Evolutionary conservation across 306 rosid genomes (phyloP), one percentile per base, ranked within the genome.

Genomic region (Herpetospermum pedunculosum): DNA sequence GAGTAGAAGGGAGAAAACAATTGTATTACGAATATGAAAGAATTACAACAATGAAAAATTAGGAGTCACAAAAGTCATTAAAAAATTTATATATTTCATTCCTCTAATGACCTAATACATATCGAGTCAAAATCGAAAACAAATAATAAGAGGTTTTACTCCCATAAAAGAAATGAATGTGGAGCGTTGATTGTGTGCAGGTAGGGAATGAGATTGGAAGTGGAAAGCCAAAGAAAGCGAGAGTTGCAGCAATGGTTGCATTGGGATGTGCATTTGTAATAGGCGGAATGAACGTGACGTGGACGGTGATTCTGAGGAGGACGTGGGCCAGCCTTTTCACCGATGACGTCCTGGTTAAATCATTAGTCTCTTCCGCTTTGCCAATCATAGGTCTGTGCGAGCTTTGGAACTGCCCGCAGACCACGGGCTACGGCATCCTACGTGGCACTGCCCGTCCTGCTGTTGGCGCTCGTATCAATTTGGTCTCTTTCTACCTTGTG

Each of bases 161-260:
- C n/a, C n/a, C n/a, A n/a, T n/a, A n/a, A n/a, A n/a, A n/a, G n/a
- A n/a, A n/a, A n/a, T n/a, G n/a, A n/a, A n/a, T n/a, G n/a, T n/a
- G n/a, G n/a, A n/a, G n/a, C n/a, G n/a, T n/a, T n/a, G n/a, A n/a
- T n/a, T n/a, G n/a, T n/a, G n/a, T n/a, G n/a, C n/a, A 94, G 97
- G 99, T 94, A 29, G 97, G 99, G 77, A 94, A 89, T 76, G 99
- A 94, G 83, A 91, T 94, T 41, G 99, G 99, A 50, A 90, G 95
- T 35, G 92, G 96, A 1, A 94, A 86, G 76, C 99, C 99, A 12
- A 83, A 85, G 83, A 91, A 82, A 73, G 99, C 99, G 37, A 94
- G 85, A 83, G 81, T 89, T 21, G 99, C 96, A n/a, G 97, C 99
- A 1, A 77, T 81, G 87, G 96, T 94, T 52, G 99, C 96, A 14